phyloP scores from a whole-genome alignment of 2,329 filamentous ascomycete species.

The Colletotrichum tropicale region DNA sequence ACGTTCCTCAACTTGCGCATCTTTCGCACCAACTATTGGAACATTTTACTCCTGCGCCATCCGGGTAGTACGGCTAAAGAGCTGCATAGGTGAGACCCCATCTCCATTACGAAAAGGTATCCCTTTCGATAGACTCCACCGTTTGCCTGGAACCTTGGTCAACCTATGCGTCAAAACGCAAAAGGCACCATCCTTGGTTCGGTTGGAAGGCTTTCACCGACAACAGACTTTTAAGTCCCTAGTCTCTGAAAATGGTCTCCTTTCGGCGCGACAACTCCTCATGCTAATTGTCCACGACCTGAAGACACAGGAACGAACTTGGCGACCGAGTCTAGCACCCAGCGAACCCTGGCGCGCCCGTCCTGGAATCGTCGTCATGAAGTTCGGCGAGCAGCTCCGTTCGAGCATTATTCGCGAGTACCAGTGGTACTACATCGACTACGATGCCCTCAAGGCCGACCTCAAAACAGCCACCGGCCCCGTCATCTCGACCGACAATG shows the following conservation, averaged over 20 bases:
- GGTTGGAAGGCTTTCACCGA: not conserved
- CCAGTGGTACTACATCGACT: constrained; percentile 98
- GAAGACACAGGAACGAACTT: constrained; percentile 44
- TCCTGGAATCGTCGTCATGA: constrained; percentile 67
- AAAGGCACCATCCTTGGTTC: not conserved
- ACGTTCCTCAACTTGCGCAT: not conserved
- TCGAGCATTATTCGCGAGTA: constrained; percentile 97
- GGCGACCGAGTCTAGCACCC: constrained; percentile 38
- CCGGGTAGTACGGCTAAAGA: not conserved
- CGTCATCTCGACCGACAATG: constrained; percentile 24
- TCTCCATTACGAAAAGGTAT: not conserved
- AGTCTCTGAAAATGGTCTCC: not conserved
- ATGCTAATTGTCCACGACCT: constrained; percentile 62
- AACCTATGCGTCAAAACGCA: not conserved
- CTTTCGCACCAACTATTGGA: not conserved
- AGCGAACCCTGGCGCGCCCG: constrained; percentile 36
- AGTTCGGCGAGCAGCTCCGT: constrained; percentile 96
- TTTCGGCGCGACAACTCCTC: constrained; percentile 11
- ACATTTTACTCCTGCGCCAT: not conserved
- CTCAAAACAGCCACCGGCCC: constrained; percentile 75
- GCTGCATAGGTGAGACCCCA: constrained; percentile 9
- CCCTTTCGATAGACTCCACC: not conserved
- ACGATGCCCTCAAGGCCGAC: constrained; percentile 88
- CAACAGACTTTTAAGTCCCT: constrained; percentile 13
- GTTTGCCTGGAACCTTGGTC: not conserved